Evolutionary conservation across 345 rosid species (phyloP).

Genomic region (Anacardium occidentale): DNA sequence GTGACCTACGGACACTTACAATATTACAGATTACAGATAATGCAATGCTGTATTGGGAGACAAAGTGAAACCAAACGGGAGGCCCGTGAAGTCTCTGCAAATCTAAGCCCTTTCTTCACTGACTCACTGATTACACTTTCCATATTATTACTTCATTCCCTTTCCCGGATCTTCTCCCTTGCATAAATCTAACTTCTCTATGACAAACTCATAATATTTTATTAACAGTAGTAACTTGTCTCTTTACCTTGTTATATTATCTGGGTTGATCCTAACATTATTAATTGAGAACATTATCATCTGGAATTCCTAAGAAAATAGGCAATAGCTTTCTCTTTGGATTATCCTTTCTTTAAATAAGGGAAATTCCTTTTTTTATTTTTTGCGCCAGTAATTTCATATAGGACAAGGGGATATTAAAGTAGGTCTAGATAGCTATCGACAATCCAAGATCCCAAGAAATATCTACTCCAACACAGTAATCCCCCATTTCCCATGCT

Average conservation of each 20-base stretch:
- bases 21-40: neutral
- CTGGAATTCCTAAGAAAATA: neutral
- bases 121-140: slow-evolving; percentile 8
- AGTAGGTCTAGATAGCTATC: slow-evolving; percentile 5
- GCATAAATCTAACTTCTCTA: neutral
- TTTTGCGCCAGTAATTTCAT: slow-evolving; percentile 26
- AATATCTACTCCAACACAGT: slow-evolving; percentile 4
- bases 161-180: slow-evolving; percentile 37
- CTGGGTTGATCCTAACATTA: too few species aligned
- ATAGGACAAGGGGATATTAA: slow-evolving; percentile 30
- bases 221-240: neutral
- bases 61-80: slow-evolving; percentile 35
- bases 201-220: neutral
- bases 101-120: slow-evolving; percentile 10
- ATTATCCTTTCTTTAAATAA: neutral
- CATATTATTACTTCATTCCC: neutral
- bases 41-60: slow-evolving; percentile 20
- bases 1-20: slow-evolving; percentile 41
- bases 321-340: neutral
- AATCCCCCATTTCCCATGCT: slow-evolving; percentile 28
- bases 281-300: too few species aligned
- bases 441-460: slow-evolving; percentile 41
- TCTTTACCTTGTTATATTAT: too few species aligned
- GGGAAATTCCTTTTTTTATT: neutral
- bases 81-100: slow-evolving; percentile 47